Base-by-base conservation (phyloP, 1,284 basidiomycete genomes). In the Ustanciosporium gigantosporum region DNA sequence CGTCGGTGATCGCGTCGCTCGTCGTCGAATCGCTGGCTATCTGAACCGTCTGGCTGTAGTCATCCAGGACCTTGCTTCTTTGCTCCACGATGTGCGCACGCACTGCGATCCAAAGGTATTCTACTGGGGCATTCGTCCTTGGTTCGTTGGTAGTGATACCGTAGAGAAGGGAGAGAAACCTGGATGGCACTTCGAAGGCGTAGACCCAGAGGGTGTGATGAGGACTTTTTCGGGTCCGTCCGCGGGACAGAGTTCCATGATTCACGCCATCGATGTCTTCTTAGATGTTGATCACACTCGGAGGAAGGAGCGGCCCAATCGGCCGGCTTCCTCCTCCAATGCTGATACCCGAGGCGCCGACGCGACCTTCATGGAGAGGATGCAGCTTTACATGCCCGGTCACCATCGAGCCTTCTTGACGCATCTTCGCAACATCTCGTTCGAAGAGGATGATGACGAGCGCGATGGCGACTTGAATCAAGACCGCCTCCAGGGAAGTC, bases 261-360 rank as follows among this genome's bases (percentile, higher is more conserved):
- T 95, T 35, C 91, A 96, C 73, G 86, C 90, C 0, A 82, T 96
- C 36, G 92, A 95, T 76, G 82, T 89, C 36, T 95, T 95, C 80
- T 82, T 96, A 13, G 90, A 90, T 21, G 83, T 94, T 27, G 87
- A 90, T 70, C 86, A 87, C 71, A 61, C 81, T 3, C 52, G 58
- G 2, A 36, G 42, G 27, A 73, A 70, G 59, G 43, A 47, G 31
- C 41, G 61, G 13, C 38, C 42, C 25, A 44, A 43, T 15, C 58
- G 59, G 17, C 48, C 53, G 9, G n/a, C n/a, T n/a, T 25, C 48
- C 17, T 35, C 39, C 3, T 21, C 22, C 1, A 46, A 29, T 8
- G 48, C 44, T 11, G 51, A 58, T 21, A 43, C 39, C 7, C 31
- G 48, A 11, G 56, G 46, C 15, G 56, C 57, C 15, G 61, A 73